Conservation (phyloP, 2,329 filamentous ascomycete species). For the Blastomyces percursus region DNA sequence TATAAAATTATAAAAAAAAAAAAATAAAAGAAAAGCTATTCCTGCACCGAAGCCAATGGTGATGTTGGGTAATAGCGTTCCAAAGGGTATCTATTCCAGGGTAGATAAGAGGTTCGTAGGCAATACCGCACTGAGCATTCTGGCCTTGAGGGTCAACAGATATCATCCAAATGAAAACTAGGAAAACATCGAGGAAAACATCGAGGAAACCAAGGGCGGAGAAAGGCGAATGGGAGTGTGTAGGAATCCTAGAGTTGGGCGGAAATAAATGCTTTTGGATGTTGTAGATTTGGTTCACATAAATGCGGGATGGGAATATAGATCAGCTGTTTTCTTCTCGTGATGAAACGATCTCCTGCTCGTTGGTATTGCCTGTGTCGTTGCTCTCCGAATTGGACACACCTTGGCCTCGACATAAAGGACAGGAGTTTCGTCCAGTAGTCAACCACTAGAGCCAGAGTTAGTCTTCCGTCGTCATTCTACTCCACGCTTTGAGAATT, state of each 20-base stretch:
- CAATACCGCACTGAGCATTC: not conserved
- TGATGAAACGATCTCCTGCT: slow-evolving; percentile 2
- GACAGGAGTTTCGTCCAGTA: slow-evolving; percentile 54
- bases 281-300: not conserved
- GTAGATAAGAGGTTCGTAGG: not conserved
- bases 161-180: not conserved
- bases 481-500: slow-evolving; percentile 5
- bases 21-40: not conserved
- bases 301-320: not conserved
- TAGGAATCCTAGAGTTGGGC: not conserved
- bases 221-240: not conserved
- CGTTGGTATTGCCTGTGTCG: slow-evolving; percentile 2
- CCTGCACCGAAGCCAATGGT: not conserved
- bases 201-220: not conserved
- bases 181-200: not conserved
- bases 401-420: slow-evolving; percentile 49
- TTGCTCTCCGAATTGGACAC: slow-evolving; percentile 35
- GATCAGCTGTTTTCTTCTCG: not conserved
- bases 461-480: slow-evolving; percentile 21
- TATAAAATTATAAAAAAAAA: no score
- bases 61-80: not conserved
- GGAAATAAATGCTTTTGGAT: not conserved
- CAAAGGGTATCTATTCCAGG: not conserved
- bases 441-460: slow-evolving; percentile 49
- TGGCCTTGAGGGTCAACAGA: not conserved